A percentile compares a stretch with the other conserved stretches of the same genome.
phyloP scores from a whole-genome alignment of 176 grass and related monocot genomes.

The Carex myosuroides region DNA sequence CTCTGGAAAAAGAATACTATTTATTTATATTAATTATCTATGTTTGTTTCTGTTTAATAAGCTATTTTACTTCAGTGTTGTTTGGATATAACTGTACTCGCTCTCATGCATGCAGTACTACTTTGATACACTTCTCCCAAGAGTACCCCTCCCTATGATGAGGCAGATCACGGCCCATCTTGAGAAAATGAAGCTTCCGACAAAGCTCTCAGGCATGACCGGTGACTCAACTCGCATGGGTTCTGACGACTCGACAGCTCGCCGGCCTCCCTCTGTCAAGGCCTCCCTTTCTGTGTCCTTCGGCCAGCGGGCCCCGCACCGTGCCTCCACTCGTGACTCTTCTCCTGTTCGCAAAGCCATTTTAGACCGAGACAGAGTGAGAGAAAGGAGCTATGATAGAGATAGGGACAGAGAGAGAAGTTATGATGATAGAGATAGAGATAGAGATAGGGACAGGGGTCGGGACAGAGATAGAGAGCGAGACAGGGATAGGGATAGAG shows the following conservation, averaged over 20 bases:
- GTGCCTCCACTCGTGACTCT: constrained; percentile 89
- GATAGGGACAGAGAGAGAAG: constrained; percentile 34
- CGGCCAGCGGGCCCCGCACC: constrained; percentile 90
- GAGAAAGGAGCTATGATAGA: constrained; percentile 34
- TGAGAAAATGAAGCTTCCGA: constrained; percentile 83
- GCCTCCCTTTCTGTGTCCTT: constrained; percentile 94
- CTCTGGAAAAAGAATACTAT: neutral
- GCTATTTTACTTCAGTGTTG: neutral
- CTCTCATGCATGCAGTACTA: constrained; percentile 61
- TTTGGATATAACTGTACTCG: constrained; percentile 8
- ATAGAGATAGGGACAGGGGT: constrained; percentile 30
- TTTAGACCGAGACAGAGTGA: constrained; percentile 26
- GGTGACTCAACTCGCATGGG: constrained; percentile 85
- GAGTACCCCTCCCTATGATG: constrained; percentile 69
- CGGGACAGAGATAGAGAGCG: constrained; percentile 31
- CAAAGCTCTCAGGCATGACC: constrained; percentile 69
- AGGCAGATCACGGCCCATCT: constrained; percentile 65
- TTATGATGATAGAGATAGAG: constrained; percentile 32
- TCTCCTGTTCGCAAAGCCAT: constrained; percentile 67
- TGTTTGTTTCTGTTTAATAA: neutral
- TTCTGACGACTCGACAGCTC: constrained; percentile 68
- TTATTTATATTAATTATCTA: neutral
- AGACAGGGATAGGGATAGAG: constrained; percentile 45
- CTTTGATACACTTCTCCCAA: constrained; percentile 87
- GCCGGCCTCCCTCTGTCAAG: constrained; percentile 88